A percentile compares a stretch with the other conserved stretches of the same genome.
These are phyloP conservation scores for Oidiodendron maius DNA, from an alignment of 495 filamentous ascomycete genomes.

Conservation along the genomic window DNA sequence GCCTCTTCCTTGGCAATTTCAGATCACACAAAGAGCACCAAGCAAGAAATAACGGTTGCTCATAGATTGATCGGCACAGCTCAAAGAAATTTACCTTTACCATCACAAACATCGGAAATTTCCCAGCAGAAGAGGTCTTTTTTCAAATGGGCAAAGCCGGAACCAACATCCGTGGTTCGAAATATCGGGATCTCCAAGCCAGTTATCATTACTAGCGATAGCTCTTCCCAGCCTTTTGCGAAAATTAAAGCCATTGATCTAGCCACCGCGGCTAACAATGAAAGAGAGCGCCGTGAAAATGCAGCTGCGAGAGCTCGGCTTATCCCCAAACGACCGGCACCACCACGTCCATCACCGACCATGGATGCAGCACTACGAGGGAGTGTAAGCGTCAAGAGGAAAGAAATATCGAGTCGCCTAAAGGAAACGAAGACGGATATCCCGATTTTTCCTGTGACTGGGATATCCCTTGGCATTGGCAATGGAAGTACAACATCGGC, in stretches of 20 bases:
- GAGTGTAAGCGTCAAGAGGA: conserved; percentile 34
- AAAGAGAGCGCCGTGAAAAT: conserved; percentile 38
- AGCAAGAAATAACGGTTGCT: no score
- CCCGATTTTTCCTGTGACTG: conserved; percentile 9
- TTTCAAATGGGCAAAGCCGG: conserved; percentile 26
- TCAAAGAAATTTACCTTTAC: background rate
- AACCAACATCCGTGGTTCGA: conserved; percentile 22
- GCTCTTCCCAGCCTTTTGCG: conserved; percentile 30
- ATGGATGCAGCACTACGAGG: conserved; percentile 24
- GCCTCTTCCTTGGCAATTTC: no score
- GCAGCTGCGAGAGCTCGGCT: conserved; percentile 24
- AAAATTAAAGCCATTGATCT: conserved; percentile 41
- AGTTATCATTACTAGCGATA: conserved; percentile 32
- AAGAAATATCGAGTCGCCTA: conserved; percentile 25
- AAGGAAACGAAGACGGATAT: conserved; percentile 8
- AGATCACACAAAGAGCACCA: no score
- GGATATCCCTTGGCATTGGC: conserved; percentile 9
- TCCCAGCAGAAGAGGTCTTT: conserved; percentile 27
- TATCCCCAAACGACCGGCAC: conserved; percentile 32
- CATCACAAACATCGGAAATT: conserved; percentile 2
- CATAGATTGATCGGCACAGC: background rate
- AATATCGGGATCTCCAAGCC: conserved; percentile 45
- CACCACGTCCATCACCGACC: conserved; percentile 30
- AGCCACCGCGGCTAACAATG: conserved; percentile 37
- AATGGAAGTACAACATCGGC: conserved; percentile 19